Percentiles rank a stretch among this genome's conserved stretches.
These are phyloP conservation scores for Dipteronia dyeriana DNA, from an alignment of 345 rosid species.

Conservation along the genomic window DNA sequence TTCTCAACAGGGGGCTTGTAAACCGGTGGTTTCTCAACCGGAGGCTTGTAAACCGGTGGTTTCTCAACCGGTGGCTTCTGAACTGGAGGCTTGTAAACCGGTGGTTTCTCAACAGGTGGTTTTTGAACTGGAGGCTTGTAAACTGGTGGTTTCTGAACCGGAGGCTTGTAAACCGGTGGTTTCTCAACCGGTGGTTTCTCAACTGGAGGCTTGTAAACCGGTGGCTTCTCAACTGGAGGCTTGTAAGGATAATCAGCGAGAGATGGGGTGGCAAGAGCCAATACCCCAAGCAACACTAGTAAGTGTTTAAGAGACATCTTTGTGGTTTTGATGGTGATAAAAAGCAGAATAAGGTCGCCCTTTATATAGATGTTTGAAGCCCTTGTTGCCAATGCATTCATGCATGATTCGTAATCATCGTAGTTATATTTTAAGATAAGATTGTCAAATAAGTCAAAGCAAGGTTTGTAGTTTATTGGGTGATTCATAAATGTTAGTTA, in stretches of 20 bases:
- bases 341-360: neutral
- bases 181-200: too few relatives aligned
- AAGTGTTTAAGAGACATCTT: slow-evolving; percentile 27
- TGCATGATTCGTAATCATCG: slow-evolving; percentile 1
- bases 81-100: neutral
- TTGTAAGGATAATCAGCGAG: slow-evolving; percentile 3
- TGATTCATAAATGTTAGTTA: neutral
- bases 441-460: neutral
- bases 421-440: neutral
- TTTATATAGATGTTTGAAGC: slow-evolving; percentile 20
- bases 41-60: neutral
- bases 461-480: neutral
- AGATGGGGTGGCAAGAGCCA: slow-evolving; percentile 28
- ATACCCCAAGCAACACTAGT: slow-evolving; percentile 28
- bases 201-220: slow-evolving; percentile 18
- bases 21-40: neutral
- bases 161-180: too few relatives aligned
- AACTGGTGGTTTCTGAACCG: neutral
- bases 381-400: neutral
- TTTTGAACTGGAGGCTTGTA: neutral
- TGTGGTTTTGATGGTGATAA: neutral
- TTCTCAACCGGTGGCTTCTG: too few relatives aligned
- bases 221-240: slow-evolving; percentile 17
- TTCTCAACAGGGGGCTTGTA: neutral
- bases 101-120: too few relatives aligned